These are phyloP conservation scores for Carex myosuroides DNA, from an alignment of 176 grass and related monocot genomes.

Conservation along the genomic window DNA sequence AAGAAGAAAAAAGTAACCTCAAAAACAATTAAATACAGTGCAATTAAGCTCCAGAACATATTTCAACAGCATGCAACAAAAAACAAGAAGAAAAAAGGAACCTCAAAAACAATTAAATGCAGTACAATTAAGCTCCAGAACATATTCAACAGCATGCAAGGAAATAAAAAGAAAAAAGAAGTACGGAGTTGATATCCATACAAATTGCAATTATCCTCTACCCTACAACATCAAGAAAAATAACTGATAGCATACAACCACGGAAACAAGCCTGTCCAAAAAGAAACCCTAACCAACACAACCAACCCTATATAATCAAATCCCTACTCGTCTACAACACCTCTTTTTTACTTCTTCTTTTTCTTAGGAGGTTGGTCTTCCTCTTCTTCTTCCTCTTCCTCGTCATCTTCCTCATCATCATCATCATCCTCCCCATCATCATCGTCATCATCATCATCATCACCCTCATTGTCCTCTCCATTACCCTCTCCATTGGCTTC, in stretches of 20 bases:
- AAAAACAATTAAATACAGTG: slow-evolving; percentile 15
- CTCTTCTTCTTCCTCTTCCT: slow-evolving; percentile 33
- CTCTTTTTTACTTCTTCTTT: slow-evolving; percentile 80
- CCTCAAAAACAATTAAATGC: slow-evolving; percentile 12
- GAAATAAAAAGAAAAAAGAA: slow-evolving; percentile 37
- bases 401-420: background rate
- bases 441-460: slow-evolving; percentile 29
- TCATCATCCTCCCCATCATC: slow-evolving; percentile 10
- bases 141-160: slow-evolving; percentile 9
- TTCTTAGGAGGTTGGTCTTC: slow-evolving; percentile 79
- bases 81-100: background rate
- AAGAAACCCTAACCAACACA: slow-evolving; percentile 31
- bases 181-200: slow-evolving; percentile 25
- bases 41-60: slow-evolving; percentile 20
- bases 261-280: slow-evolving; percentile 27
- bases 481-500: slow-evolving; percentile 48
- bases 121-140: slow-evolving; percentile 15
- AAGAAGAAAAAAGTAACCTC: background rate
- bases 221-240: background rate
- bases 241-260: slow-evolving; percentile 36
- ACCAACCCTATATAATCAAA: slow-evolving; percentile 32
- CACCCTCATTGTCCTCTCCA: slow-evolving; percentile 47
- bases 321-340: background rate
- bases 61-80: background rate
- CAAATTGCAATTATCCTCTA: slow-evolving; percentile 28